Conservation (phyloP, 2,329 filamentous ascomycete species). For the Claviceps sp. region DNA sequence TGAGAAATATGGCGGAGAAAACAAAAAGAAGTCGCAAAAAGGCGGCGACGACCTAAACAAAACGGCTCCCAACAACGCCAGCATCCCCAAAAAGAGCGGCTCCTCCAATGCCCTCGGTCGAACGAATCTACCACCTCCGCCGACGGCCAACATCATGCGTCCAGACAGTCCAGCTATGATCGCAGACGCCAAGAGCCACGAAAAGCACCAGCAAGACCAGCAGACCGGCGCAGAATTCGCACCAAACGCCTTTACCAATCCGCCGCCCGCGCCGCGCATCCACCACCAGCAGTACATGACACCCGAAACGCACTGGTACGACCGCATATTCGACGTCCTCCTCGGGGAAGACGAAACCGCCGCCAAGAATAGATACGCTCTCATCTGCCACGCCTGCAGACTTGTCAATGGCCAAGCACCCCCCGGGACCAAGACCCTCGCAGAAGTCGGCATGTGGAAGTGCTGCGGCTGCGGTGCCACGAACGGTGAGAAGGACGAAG, state of each 20-base stretch:
- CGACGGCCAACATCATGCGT: slow-evolving; percentile 49
- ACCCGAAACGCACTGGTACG: slow-evolving; percentile 67
- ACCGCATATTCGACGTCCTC: slow-evolving; percentile 80
- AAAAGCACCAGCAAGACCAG: not conserved
- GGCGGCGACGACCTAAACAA: slow-evolving; percentile 3
- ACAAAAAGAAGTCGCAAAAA: slow-evolving; percentile 17
- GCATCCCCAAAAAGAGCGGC: slow-evolving; percentile 7
- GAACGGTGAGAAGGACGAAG: slow-evolving; percentile 75
- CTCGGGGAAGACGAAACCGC: slow-evolving; percentile 91
- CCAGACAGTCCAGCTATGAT: slow-evolving; percentile 11
- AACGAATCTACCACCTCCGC: slow-evolving; percentile 41
- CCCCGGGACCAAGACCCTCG: slow-evolving; percentile 62
- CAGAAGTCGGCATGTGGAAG: slow-evolving; percentile 76
- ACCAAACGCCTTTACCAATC: slow-evolving; percentile 43
- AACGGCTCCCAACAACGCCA: not conserved
- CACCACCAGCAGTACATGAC: slow-evolving; percentile 9
- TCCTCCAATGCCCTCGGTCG: slow-evolving; percentile 13
- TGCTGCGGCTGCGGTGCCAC: slow-evolving; percentile 71
- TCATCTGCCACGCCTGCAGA: slow-evolving; percentile 72
- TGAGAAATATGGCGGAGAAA: slow-evolving; percentile 78
- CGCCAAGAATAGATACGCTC: slow-evolving; percentile 75
- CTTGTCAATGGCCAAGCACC: slow-evolving; percentile 94
- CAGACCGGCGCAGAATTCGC: slow-evolving; percentile 47
- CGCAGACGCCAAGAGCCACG: not conserved
- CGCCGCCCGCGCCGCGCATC: slow-evolving; percentile 6